Evolutionary conservation across 2,329 filamentous ascomycete genomes (phyloP), one percentile per base, ranked within the genome.

Genomic region (Alternaria ventricosa): DNA sequence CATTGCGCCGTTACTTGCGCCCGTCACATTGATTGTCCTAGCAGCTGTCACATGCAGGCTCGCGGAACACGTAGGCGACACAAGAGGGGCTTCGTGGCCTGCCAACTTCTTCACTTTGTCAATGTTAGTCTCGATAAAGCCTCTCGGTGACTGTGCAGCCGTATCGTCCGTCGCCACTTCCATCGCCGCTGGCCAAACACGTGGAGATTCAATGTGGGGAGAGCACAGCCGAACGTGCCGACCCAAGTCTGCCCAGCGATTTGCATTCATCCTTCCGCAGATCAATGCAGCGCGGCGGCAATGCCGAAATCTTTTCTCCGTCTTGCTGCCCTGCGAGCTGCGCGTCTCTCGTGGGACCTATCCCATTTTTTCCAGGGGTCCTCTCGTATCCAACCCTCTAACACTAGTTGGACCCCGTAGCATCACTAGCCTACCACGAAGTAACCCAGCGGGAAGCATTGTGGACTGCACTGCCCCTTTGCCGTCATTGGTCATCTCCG

Each of bases 201-300:
- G 67, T 71, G 66, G 69, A 65, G 66, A 55, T 63, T 47, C 49
- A n/a, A 58, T 61, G 68, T 67, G 68, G 64, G 61, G 66, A 63
- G 56, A 56, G 36, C 65, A 69, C 65, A 63, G 63, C 69, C 69
- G 67, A 68, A 66, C 49, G 63, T 71, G 56, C 66, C 66, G 60
- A 55, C 56, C 53, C 58, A 46, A 66, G 58, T 44, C 27, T 46
- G 36, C 36, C 36, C 36, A 41, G 36, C 36, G 49, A 54, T 44
- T 63, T 61, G 51, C 57, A 57, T 54, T 51, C 54, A 63, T 63
- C 61, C 56, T 63, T 65, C 61, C 55, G 65, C 55, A 68, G 61
- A 72, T 65, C 67, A 60, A 23, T 57, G 60, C 56, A 49, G 55
- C 57, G 47, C 55, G 55, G 20, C 49, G 25, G 15, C 22, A 27